phyloP scores from a whole-genome alignment of 805 yeast genomes.

The Cyberlindnera veronae region DNA sequence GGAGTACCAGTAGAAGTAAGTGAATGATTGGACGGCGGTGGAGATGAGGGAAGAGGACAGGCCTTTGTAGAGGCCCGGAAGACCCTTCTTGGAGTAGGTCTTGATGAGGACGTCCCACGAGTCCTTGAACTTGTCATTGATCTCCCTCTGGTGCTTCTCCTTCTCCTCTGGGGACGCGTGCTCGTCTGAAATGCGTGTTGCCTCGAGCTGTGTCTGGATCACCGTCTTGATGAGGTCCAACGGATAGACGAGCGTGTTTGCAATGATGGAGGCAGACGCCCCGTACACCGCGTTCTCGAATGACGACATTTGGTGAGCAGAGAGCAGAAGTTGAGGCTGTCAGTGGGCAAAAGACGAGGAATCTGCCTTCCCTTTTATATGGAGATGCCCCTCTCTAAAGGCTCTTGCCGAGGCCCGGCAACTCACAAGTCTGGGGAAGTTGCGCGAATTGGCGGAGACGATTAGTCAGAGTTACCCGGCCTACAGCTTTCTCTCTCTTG shows the following conservation, averaged over 20 bases:
- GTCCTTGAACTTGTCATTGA: constrained; percentile 40
- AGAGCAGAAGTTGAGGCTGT: no score
- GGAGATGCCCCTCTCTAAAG: not conserved
- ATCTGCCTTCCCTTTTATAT: not conserved
- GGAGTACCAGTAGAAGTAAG: constrained; percentile 87
- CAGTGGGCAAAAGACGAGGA: no score
- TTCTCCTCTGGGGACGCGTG: constrained; percentile 8
- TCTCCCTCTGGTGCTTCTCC: constrained; percentile 17
- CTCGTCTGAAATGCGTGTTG: not conserved
- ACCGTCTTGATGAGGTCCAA: constrained; percentile 74
- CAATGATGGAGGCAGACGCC: constrained; percentile 75
- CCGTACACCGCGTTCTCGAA: constrained; percentile 80
- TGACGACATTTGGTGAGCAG: constrained; percentile 46
- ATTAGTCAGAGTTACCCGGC: no score
- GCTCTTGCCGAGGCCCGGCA: no score
- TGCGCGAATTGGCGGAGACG: not conserved
- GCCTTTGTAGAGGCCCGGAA: constrained; percentile 71
- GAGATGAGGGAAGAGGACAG: constrained; percentile 63
- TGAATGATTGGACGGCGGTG: constrained; percentile 73
- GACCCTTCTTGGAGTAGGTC: constrained; percentile 56
- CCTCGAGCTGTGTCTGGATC: constrained; percentile 61
- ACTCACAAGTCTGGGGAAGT: not conserved
- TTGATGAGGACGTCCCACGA: constrained; percentile 60
- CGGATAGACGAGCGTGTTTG: constrained; percentile 78
- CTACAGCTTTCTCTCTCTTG: no score